Evolutionary conservation across 441 rosid species (phyloP).

Genomic region (Populus hybrid): DNA sequence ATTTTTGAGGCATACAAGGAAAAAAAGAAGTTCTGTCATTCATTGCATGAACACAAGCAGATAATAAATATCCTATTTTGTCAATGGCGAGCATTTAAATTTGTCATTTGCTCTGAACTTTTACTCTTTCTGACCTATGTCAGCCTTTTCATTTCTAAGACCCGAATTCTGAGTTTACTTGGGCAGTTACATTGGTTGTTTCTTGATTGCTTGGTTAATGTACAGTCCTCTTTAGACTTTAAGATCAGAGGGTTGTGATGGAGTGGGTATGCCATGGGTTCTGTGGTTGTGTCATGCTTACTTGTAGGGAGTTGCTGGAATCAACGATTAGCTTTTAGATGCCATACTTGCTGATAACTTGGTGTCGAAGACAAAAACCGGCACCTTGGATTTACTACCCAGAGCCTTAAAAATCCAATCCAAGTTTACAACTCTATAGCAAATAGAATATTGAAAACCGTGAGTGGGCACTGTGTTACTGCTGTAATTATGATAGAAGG

Average conservation of each 20-base stretch:
- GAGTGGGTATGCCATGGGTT: neutral
- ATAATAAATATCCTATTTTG: neutral
- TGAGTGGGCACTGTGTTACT: too few species aligned
- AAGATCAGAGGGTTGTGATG: neutral
- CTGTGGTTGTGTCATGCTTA: neutral
- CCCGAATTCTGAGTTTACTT: neutral
- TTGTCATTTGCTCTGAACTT: neutral
- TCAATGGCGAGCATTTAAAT: neutral
- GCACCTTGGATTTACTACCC: neutral
- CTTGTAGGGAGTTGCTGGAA: neutral
- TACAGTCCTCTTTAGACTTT: neutral
- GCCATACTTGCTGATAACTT: neutral
- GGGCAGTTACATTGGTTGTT: neutral
- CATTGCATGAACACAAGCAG: conserved; percentile 16
- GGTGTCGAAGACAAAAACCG: neutral
- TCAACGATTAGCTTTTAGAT: neutral
- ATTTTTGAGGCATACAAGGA: conserved; percentile 36
- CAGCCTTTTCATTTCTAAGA: neutral
- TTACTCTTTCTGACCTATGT: too few species aligned
- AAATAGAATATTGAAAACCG: too few species aligned
- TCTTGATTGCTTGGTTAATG: neutral
- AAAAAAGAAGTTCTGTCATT: conserved; percentile 13
- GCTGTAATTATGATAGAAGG: too few species aligned
- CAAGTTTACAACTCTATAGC: too few species aligned
- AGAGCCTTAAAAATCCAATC: neutral